phyloP scores from a whole-genome alignment of 2,329 filamentous ascomycete genomes.

The Alternaria gaisen region DNA sequence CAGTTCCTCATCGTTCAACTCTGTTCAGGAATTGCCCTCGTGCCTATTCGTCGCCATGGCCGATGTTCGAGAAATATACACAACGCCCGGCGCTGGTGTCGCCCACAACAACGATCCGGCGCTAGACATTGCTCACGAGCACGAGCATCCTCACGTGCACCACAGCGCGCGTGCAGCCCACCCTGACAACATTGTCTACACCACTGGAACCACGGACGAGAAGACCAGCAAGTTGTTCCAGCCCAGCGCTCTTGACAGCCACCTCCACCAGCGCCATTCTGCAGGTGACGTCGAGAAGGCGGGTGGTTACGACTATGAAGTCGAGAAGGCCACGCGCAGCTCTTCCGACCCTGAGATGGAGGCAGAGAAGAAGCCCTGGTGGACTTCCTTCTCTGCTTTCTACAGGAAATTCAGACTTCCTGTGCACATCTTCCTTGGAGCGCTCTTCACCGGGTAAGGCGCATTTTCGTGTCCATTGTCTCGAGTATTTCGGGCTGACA shows the following conservation, averaged over 20 bases:
- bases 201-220: constrained; percentile 49
- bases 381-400: constrained; percentile 20
- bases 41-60: constrained; percentile 44
- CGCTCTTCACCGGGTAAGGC: constrained; percentile 63
- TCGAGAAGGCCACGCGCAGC: constrained; percentile 52
- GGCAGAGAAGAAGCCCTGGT: constrained; percentile 30
- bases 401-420: constrained; percentile 55
- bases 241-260: constrained; percentile 52
- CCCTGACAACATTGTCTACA: constrained; percentile 46
- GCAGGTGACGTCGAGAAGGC: constrained; percentile 46
- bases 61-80: constrained; percentile 42
- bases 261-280: constrained; percentile 46
- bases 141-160: constrained; percentile 51
- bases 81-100: constrained; percentile 45
- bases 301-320: constrained; percentile 47
- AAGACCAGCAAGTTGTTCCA: constrained; percentile 41
- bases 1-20: constrained; percentile 40
- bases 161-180: constrained; percentile 45
- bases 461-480: constrained; percentile 9
- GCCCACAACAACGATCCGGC: constrained; percentile 48
- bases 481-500: constrained; percentile 29
- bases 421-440: constrained; percentile 54
- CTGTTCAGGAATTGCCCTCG: constrained; percentile 40
- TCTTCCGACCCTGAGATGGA: constrained; percentile 33
- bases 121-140: constrained; percentile 49